These are phyloP conservation scores for Agaricales sp. DNA, from an alignment of 1,284 basidiomycete genomes.

Conservation along the genomic window DNA sequence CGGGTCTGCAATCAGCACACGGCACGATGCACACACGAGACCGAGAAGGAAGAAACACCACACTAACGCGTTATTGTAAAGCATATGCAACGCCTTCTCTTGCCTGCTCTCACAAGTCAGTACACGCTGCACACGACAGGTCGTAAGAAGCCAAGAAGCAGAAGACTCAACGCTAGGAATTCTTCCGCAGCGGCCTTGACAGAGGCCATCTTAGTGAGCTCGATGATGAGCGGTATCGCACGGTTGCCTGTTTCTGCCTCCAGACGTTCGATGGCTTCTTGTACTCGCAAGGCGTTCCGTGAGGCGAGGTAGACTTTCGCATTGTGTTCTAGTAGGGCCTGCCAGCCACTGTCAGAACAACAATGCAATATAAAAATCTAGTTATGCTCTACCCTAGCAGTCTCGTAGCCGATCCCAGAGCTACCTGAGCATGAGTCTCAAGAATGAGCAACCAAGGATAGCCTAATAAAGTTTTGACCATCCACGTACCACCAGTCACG, in stretches of 20 bases:
- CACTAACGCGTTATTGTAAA: conserved; percentile 36
- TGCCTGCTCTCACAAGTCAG: conserved; percentile 17
- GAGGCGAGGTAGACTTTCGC: conserved; percentile 1
- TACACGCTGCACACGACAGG: neutral
- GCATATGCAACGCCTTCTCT: conserved; percentile 27
- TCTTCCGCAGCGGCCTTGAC: neutral
- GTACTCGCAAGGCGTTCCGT: neutral
- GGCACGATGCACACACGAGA: no score
- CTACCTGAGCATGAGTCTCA: neutral
- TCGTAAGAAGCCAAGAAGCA: neutral
- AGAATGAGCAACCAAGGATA: no score
- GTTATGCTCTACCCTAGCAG: neutral
- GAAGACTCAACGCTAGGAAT: neutral
- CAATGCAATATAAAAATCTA: neutral
- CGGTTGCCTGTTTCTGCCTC: neutral
- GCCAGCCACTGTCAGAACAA: neutral
- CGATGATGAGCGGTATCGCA: neutral
- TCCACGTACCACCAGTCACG: neutral
- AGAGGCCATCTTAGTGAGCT: neutral
- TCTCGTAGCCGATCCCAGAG: neutral
- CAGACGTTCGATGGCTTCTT: neutral
- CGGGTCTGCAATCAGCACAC: conserved; percentile 1
- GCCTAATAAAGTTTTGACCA: no score
- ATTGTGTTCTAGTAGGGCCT: conserved; percentile 1
- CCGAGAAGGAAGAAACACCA: neutral